These are phyloP conservation scores for Eleusine coracana DNA, from an alignment of 176 grass and related monocot genomes.

Conservation along the genomic window DNA sequence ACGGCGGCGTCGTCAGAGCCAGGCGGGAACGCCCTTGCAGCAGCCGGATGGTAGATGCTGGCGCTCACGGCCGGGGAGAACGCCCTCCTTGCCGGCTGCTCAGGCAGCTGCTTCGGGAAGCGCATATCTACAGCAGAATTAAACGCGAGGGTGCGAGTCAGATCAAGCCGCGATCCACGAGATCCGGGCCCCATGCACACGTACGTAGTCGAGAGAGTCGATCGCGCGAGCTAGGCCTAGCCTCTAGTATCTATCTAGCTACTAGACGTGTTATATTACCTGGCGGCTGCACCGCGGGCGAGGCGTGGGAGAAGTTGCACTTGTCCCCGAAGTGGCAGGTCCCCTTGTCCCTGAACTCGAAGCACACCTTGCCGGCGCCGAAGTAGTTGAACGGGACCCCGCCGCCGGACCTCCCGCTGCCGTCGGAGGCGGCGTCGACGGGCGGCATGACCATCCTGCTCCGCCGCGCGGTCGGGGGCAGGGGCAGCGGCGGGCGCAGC, in stretches of 20 bases:
- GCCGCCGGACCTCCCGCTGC: not conserved
- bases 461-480: not conserved
- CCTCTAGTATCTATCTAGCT: too few relatives aligned
- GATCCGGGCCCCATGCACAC: slow-evolving; percentile 48
- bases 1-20: not conserved
- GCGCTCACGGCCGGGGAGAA: not conserved
- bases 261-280: not conserved
- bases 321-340: slow-evolving; percentile 39
- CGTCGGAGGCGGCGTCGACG: not conserved
- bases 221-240: not conserved
- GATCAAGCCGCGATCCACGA: not conserved
- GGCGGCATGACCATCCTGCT: not conserved
- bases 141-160: not conserved
- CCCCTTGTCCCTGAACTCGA: slow-evolving; percentile 43
- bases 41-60: not conserved
- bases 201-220: not conserved
- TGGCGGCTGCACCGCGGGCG: not conserved
- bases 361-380: slow-evolving; percentile 35
- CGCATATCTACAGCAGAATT: not conserved
- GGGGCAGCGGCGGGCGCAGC: slow-evolving; percentile 43
- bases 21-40: slow-evolving; percentile 21
- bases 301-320: slow-evolving; percentile 47
- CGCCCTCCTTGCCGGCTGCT: slow-evolving; percentile 10
- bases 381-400: not conserved
- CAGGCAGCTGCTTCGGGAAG: not conserved